Conservation (phyloP, 2,329 filamentous ascomycete genomes). For the Epichloe baconii region DNA sequence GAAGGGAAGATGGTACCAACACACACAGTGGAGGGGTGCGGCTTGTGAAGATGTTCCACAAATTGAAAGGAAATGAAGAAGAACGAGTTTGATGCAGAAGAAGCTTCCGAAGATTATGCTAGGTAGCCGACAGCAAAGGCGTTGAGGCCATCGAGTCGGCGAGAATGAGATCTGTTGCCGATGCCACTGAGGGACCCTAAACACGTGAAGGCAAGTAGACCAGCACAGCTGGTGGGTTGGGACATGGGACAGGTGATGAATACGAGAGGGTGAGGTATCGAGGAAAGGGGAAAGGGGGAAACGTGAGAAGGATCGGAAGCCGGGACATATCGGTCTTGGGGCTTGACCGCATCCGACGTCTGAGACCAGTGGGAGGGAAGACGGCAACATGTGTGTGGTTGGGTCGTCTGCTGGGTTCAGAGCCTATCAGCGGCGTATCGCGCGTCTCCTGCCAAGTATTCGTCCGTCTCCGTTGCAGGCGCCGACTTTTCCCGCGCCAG, state of each 20-base stretch:
- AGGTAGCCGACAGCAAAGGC: not conserved
- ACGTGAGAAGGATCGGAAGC: not conserved
- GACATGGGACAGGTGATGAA: not conserved
- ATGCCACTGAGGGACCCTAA: not conserved
- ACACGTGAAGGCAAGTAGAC: not conserved
- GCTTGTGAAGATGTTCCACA: not conserved
- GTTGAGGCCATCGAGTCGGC: not conserved
- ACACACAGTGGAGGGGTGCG: not conserved
- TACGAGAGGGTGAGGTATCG: not conserved
- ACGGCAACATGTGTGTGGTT: not conserved
- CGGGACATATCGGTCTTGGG: not conserved
- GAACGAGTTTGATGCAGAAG: not conserved
- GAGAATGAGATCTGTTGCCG: not conserved
- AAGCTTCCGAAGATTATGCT: not conserved
- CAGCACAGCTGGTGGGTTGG: conserved; percentile 1
- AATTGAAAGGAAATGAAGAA: not conserved
- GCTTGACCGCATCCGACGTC: too few relatives aligned
- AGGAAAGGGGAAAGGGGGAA: not conserved
- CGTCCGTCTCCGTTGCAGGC: not conserved
- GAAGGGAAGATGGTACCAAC: not conserved
- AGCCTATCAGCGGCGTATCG: not conserved
- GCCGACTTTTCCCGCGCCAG: not conserved
- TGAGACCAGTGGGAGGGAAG: not conserved
- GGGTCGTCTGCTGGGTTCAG: not conserved
- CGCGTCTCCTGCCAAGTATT: not conserved